Evolutionary conservation across 805 yeast genomes (phyloP).

Genomic region (Kuraishia ogatae): DNA sequence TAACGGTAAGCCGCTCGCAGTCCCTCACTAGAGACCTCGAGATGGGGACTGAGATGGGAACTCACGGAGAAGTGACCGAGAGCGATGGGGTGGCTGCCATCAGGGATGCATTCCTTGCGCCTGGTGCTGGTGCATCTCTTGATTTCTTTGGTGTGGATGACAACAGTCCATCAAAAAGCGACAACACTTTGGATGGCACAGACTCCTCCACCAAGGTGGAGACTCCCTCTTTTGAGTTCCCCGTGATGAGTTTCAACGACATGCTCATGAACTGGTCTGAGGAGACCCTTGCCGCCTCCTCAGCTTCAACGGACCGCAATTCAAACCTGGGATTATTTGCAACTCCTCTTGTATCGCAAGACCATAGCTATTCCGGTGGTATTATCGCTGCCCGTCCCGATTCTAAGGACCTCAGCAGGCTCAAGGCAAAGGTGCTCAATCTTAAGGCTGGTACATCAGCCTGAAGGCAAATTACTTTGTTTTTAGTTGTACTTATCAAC

Average conservation of each 20-base stretch:
- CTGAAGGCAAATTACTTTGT: too few species aligned
- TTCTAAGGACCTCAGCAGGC: conserved; percentile 19
- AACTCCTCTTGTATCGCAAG: not conserved
- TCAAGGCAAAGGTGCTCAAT: conserved; percentile 20
- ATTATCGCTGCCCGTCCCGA: conserved; percentile 7
- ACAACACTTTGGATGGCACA: not conserved
- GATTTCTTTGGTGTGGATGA: not conserved
- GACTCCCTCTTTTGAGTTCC: not conserved
- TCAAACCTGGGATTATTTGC: not conserved
- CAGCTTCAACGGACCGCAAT: not conserved
- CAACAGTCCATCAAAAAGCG: not conserved
- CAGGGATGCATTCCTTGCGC: not conserved
- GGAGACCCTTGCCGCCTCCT: not conserved
- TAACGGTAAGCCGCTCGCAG: not conserved
- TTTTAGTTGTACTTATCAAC: conserved; percentile 1
- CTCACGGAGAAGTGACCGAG: not conserved
- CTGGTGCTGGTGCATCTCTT: not conserved
- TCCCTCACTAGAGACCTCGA: not conserved
- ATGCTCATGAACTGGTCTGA: conserved; percentile 1
- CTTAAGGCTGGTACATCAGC: conserved; percentile 17
- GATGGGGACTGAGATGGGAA: not conserved
- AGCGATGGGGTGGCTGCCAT: not conserved
- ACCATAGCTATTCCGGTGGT: not conserved
- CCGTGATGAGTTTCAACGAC: not conserved
- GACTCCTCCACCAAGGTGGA: not conserved